Percentiles rank a stretch among this genome's conserved stretches.
These are phyloP conservation scores for Aspergillus sclerotiicarbonarius DNA, from an alignment of 495 filamentous ascomycete species.

Conservation along the genomic window DNA sequence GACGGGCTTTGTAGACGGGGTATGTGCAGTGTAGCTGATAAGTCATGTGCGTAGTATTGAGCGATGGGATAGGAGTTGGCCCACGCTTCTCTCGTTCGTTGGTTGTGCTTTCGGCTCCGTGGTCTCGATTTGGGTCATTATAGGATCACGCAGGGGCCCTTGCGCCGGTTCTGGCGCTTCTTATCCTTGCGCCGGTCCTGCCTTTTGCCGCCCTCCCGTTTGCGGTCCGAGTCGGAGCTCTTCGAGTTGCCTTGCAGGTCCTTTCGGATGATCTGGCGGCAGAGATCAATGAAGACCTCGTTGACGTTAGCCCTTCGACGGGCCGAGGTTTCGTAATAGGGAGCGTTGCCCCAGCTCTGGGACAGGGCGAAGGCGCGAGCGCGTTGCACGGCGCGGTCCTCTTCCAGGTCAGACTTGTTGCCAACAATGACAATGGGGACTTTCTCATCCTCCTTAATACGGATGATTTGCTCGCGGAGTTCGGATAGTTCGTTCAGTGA, in stretches of 20 bases:
- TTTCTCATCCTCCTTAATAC: conserved; percentile 91
- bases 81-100: conserved; percentile 2
- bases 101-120: conserved; percentile 5
- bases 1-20: conserved; percentile 7
- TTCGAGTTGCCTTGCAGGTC: conserved; percentile 53
- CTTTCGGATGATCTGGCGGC: conserved; percentile 82
- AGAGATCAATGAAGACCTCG: conserved; percentile 91
- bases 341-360: conserved; percentile 83
- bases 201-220: conserved; percentile 35
- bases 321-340: conserved; percentile 94
- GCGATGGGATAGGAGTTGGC: neutral
- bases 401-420: conserved; percentile 95
- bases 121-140: conserved; percentile 19
- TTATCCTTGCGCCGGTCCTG: conserved; percentile 34
- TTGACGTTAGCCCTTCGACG: conserved; percentile 85
- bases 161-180: conserved; percentile 27
- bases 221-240: conserved; percentile 36
- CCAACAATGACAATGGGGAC: conserved; percentile 95
- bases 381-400: conserved; percentile 80
- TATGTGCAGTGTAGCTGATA: conserved; percentile 12
- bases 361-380: conserved; percentile 82
- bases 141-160: conserved; percentile 45
- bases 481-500: conserved; percentile 84
- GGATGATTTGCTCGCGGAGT: conserved; percentile 91
- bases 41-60: conserved; percentile 8